Evolutionary conservation across 2,329 filamentous ascomycete species (phyloP).

Genomic region (Pseudonectria foliicola): DNA sequence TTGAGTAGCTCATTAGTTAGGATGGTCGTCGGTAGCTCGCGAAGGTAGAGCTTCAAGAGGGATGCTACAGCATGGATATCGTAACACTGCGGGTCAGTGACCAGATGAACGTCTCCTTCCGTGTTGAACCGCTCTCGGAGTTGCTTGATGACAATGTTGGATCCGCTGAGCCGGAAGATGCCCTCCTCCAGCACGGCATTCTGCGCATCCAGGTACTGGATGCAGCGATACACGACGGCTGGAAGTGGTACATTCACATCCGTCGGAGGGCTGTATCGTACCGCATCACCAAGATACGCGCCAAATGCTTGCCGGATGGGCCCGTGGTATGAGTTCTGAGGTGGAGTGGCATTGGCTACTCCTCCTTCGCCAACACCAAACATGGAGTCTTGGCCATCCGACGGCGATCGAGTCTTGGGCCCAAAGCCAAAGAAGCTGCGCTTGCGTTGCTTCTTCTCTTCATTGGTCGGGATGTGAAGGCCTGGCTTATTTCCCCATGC

Average conservation of each 20-base stretch:
- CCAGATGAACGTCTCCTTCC: conserved; percentile 83
- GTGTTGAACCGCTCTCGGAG: conserved; percentile 88
- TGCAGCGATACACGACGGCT: conserved; percentile 88
- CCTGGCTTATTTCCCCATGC: conserved; percentile 77
- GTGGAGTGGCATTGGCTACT: conserved; percentile 37
- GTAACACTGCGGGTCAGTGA: conserved; percentile 77
- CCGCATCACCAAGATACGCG: conserved; percentile 76
- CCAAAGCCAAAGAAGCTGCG: conserved; percentile 67
- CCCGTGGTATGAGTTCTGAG: conserved; percentile 39
- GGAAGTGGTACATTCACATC: conserved; percentile 73
- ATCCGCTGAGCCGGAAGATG: conserved; percentile 95
- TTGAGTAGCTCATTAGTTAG: conserved; percentile 84
- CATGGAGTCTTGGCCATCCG: conserved; percentile 50
- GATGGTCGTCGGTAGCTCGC: conserved; percentile 86
- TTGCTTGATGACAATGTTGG: conserved; percentile 86
- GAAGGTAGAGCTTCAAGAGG: conserved; percentile 85
- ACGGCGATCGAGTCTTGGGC: conserved; percentile 50
- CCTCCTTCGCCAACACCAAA: conserved; percentile 43
- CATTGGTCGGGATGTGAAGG: conserved; percentile 41
- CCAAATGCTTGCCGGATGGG: conserved; percentile 73
- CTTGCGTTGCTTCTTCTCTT: conserved; percentile 79
- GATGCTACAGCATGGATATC: conserved; percentile 96
- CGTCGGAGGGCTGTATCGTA: conserved; percentile 67
- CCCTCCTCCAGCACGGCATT: conserved; percentile 82
- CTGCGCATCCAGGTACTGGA: conserved; percentile 83